phyloP scores from a whole-genome alignment of 441 rosid species.

The Euphorbia celastroides region DNA sequence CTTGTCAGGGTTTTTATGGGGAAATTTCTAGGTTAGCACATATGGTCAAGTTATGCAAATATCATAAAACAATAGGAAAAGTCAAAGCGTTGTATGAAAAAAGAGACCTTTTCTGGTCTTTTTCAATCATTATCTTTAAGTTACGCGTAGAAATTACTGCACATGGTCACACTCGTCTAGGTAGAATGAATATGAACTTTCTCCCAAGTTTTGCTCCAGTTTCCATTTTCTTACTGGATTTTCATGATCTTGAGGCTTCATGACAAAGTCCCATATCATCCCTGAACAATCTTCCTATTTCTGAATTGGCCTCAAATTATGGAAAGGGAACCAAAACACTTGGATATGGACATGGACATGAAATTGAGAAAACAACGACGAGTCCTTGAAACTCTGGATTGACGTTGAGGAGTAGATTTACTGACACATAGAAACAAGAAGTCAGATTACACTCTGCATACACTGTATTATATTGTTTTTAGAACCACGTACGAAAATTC shows the following conservation, averaged over 20 bases:
- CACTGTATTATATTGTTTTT: not conserved
- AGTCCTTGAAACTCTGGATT: not conserved
- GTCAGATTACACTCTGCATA: not conserved
- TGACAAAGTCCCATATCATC: constrained; percentile 15
- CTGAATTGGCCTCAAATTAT: constrained; percentile 16
- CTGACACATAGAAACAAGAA: not conserved
- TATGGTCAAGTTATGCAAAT: not conserved
- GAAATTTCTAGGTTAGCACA: not conserved
- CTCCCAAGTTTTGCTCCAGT: not conserved
- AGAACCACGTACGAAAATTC: not conserved
- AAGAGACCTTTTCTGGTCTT: not conserved
- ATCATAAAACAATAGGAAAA: no score
- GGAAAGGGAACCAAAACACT: not conserved
- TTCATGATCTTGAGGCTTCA: not conserved
- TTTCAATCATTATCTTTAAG: not conserved
- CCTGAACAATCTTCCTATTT: constrained; percentile 57
- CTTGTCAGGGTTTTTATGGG: not conserved
- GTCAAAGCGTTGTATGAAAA: not conserved
- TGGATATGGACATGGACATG: not conserved
- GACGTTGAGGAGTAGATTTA: not conserved
- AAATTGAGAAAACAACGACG: not conserved
- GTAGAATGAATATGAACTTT: not conserved
- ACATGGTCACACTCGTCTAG: no score
- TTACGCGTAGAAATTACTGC: not conserved
- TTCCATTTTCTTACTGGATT: not conserved